Conservation (phyloP, 2,329 filamentous ascomycete genomes). For the Neonectria coccinea region DNA sequence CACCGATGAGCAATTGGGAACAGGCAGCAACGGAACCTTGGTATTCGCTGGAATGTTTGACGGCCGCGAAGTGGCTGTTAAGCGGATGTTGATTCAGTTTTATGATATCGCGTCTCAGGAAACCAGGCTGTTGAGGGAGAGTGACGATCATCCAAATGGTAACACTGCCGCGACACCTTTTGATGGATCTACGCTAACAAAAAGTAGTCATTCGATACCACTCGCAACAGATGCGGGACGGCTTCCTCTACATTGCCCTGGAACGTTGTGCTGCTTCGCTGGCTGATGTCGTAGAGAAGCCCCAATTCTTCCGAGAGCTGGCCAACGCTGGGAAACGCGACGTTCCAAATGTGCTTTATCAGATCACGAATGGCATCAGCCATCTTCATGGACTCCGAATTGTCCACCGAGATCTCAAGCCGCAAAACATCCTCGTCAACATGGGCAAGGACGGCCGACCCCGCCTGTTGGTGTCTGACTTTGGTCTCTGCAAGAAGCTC, state of each 20-base stretch:
- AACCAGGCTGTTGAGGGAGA: conserved; percentile 89
- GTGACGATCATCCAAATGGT: conserved; percentile 93
- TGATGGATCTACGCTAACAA: conserved; percentile 29
- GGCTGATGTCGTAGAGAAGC: conserved; percentile 88
- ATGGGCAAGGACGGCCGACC: conserved; percentile 77
- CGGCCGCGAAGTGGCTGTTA: conserved; percentile 92
- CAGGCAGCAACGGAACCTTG: conserved; percentile 95
- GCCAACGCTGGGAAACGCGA: conserved; percentile 80
- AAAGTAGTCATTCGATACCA: conserved; percentile 89
- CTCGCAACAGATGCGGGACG: conserved; percentile 86
- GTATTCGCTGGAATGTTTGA: conserved; percentile 97
- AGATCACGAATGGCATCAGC: conserved; percentile 88
- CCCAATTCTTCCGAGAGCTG: conserved; percentile 73
- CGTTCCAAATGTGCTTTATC: conserved; percentile 82
- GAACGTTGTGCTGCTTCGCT: conserved; percentile 95
- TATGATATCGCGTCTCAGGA: conserved; percentile 96
- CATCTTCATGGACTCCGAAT: conserved; percentile 93
- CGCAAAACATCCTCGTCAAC: conserved; percentile 93
- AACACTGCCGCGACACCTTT: conserved; percentile 34
- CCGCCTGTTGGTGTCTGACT: conserved; percentile 95
- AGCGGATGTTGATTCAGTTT: conserved; percentile 95
- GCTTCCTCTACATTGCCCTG: conserved; percentile 95
- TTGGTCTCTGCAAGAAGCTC: conserved; percentile 96
- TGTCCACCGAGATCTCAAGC: conserved; percentile 96
- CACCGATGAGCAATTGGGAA: conserved; percentile 72